Base-by-base conservation (phyloP, 106 monocot genomes). In the Dioscorea alata region DNA sequence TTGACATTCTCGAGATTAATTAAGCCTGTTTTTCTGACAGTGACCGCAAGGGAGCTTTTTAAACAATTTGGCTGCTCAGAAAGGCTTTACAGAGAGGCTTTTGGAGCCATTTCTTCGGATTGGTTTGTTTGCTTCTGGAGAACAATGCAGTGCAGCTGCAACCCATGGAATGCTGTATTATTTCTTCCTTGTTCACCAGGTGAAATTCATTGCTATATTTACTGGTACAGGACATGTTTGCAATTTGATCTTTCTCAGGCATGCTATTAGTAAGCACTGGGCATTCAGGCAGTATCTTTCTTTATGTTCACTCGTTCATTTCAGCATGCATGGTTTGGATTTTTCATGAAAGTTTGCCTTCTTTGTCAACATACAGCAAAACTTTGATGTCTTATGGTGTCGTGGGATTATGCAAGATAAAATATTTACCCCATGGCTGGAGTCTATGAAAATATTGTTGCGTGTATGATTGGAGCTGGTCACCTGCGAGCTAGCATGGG, bases 131-230 rank as follows among this genome's bases (percentile, higher is more conserved):
- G 76, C 91, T 72, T 76, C 87, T 16, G 76, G 79, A 63, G 84
- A 88, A 73, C 82, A 77, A 61, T 87, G 82, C 59, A 91, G 91
- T 85, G 91, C 87, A 60, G 79, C 87, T 75, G 84, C 82, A 73
- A 82, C 74, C 25, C 68, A 87, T 63, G 83, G 79, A 69, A 82
- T 85, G 84, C 81, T 87, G 60, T 82, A 87, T 65, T 91, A 84
- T 66, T 85, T 76, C 35, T 59, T 84, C 16, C 76, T 88, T 70
- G 63, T 82, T 49, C 87, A 85, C 74, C 91, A 91, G 82, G 87
- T 91, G 61, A 33, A 22, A 1, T 72, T 58, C 19, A 61, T 64
- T 69, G 15, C n/a, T 54, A 33, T 21, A 13, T n/a, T 17, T 13
- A 18, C 54, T 54, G 13, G 15, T 18, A 54, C 9, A 18, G 4